Base-by-base conservation (phyloP, 257 asterid species). In the Fraxinus americana region DNA sequence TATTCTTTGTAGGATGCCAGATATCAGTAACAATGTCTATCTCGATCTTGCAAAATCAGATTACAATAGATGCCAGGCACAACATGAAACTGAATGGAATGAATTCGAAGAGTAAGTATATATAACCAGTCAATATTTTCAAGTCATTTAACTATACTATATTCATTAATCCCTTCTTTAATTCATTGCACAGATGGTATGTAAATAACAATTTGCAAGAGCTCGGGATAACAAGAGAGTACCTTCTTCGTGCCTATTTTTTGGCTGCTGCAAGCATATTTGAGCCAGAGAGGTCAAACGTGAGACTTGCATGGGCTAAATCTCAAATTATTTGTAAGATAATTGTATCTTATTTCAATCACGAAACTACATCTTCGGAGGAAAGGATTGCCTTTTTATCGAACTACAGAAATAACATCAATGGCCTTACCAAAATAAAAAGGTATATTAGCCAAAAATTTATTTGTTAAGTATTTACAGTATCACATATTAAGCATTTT, bases 51-150 rank as follows among this genome's bases (percentile, higher is more conserved):
- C 90, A 36, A 86, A 32, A 63, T 36, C 65, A 38, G 94, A 88
- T 61, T 90, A 83, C 85, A 83, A 77, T 32, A 81, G 78, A 78
- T 88, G 94, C 71, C 94, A 90, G 78, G 79, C 75, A 4, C 88
- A 84, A 13, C 94, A 90, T 85, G 88, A 83, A 59, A 61, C 67
- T 8, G 94, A 90, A 74, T 88, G 94, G 94, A 34, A 35, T 1
- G 19, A 35, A 57, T 76, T 88, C 73, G 85, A 81, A 70, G 70
- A 50, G 87, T 80, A 75, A 43, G 80, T 57, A 27, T 17, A 21
- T 43, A 3, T 7, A 72, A 5, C 35, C 70, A 25, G 6, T 3
- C 23, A 35, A 70, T 39, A 59, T 3, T 16, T 63, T n/a, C 12
- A 30, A 21, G 69, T 54, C 67, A 61, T 9, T 8, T 9, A 8